These are phyloP conservation scores for Persicaria maculosa DNA, from an alignment of 148 eudicot genomes.

Conservation along the genomic window DNA sequence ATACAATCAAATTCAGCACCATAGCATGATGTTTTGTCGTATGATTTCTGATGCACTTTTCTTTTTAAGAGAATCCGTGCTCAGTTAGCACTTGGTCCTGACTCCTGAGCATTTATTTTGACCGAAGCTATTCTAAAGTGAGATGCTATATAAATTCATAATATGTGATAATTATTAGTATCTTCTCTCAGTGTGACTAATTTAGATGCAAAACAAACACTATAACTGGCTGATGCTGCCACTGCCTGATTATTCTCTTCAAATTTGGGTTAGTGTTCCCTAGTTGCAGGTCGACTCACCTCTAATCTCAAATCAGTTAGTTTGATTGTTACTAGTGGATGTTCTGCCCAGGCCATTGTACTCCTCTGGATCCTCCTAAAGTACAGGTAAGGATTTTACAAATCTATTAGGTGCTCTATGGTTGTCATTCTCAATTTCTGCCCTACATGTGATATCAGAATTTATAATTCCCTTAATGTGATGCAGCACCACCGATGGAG, in stretches of 20 bases:
- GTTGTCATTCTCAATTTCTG: neutral
- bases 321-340: conserved; percentile 64
- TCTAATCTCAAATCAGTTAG: conserved; percentile 74
- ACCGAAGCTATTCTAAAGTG: neutral
- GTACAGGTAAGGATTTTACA: conserved; percentile 40
- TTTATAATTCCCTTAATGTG: neutral
- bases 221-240: neutral
- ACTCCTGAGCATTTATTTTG: neutral
- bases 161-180: neutral
- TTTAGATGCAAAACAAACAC: neutral
- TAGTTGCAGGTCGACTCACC: conserved; percentile 78
- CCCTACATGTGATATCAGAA: neutral
- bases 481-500: conserved; percentile 48
- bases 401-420: neutral
- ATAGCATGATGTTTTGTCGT: too few relatives aligned
- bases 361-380: conserved; percentile 68
- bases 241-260: neutral
- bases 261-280: conserved; percentile 51
- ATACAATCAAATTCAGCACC: neutral
- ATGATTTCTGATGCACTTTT: neutral
- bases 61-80: neutral
- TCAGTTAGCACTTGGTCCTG: neutral
- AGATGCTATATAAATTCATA: neutral
- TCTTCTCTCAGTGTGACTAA: neutral
- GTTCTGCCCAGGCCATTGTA: conserved; percentile 50